Base-by-base conservation (phyloP, 2,329 filamentous ascomycete species). In the Colletotrichum sojae region DNA sequence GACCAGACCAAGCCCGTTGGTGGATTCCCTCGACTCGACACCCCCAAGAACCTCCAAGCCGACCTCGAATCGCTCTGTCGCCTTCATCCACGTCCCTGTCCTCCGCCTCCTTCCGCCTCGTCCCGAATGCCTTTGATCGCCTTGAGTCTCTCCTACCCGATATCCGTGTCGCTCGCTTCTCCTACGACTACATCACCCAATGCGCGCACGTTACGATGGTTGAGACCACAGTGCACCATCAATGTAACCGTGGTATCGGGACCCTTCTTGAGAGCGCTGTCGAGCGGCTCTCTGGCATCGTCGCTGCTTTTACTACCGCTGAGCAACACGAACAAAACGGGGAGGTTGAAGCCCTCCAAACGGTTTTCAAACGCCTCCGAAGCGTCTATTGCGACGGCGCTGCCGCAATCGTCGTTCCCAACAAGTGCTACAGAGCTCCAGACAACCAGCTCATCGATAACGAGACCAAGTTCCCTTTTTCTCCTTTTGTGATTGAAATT, bases 31-130 rank as follows among this genome's bases (percentile, higher is more conserved):
- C 48, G 20, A 15, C 48, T 51, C 13, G 48, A 51, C 20, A 51
- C 48, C 22, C 18, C 48, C 20, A 20, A 51, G 48, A 51, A 51
- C 48, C 48, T 51, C 48, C 9, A 51, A 51, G 48, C 48, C 48
- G 48, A 51, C 48, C 48, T 51, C 8, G 20, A 49, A 25, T 51
- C 18, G 4, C 20, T 27, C 48, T 25, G 9, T 51, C 22, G 8
- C 3, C 48, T 51, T 27, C 48, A n/a, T 27, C 20, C 6, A 25
- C 20, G 27, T 51, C 13, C 1, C 48, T 20, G 48, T 20, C 48
- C 27, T 51, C 48, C 15, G 9, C 48, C 48, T 25, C 48, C 48
- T 51, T 51, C 8, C 48, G 13, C 20, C 48, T 51, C 48, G 18
- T 20, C 48, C 20, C 48, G n/a, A 10, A 51, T 51, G 48, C 48